phyloP scores from a whole-genome alignment of 169 alveolate genomes.

The Prorocentrum cordatum region DNA sequence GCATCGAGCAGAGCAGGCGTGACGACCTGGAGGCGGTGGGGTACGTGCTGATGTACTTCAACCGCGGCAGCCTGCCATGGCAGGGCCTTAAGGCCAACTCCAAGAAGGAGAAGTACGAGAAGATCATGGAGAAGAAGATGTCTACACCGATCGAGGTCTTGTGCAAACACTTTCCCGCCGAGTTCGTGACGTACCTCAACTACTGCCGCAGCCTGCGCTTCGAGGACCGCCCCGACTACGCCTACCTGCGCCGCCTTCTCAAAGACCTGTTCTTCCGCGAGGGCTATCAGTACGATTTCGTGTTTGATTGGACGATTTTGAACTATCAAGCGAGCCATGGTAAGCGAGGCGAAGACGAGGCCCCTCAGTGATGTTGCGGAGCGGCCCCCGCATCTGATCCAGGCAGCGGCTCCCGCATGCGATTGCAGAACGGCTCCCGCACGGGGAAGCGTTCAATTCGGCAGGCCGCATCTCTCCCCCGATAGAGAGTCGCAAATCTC shows the following conservation, averaged over 20 bases:
- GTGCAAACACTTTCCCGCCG: neutral
- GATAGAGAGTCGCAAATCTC: no score
- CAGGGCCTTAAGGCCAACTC: conserved; percentile 76
- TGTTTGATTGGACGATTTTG: no score
- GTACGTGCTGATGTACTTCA: conserved; percentile 94
- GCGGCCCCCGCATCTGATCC: no score
- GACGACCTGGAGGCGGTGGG: conserved; percentile 99
- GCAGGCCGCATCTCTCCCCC: no score
- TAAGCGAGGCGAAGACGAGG: no score
- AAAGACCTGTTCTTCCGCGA: conserved; percentile 77
- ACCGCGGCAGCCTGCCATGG: conserved; percentile 98
- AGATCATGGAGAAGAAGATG: conserved; percentile 97
- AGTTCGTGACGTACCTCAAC: conserved; percentile 77
- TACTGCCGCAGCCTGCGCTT: conserved; percentile 91
- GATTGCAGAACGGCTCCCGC: no score
- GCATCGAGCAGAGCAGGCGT: conserved; percentile 94
- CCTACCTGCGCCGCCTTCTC: conserved; percentile 69
- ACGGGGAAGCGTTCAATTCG: no score
- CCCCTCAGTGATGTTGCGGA: no score
- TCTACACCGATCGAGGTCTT: conserved; percentile 63
- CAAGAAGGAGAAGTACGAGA: conserved; percentile 85
- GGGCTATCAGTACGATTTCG: conserved; percentile 87
- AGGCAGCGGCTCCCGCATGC: no score
- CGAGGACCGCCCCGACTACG: conserved; percentile 93
- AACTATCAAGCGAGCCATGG: no score